Base-by-base conservation (phyloP, 1,284 basidiomycete species). In the Ganoderma resinaceum region DNA sequence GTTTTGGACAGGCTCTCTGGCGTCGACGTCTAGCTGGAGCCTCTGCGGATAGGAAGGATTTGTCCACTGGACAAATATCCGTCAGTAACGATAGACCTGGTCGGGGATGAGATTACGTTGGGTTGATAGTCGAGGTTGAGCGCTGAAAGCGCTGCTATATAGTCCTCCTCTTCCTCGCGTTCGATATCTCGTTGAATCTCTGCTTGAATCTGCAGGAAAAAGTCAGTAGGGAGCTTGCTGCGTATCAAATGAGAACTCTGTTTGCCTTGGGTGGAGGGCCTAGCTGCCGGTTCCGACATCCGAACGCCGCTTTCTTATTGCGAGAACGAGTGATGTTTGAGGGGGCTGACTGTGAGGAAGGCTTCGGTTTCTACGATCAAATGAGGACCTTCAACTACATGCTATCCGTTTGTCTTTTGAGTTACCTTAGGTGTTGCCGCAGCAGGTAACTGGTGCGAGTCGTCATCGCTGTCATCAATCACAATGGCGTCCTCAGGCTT, bases 21-120 rank as follows among this genome's bases (percentile, higher is more conserved):
- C 46, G 16, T 55, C 38, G 1, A 60, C 35, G 20, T 63, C 58
- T 16, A 63, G 49, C 6, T 58, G 37, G 16, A 31, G 9, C 2
- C n/a, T 59, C 43, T 6, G 53, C 12, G 20, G 18, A 12, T 40
- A 8, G 8, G 35, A 20, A 11, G 16, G 12, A 31, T 66, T 35
- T 23, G 38, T 61, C 68, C 68, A 69, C 68, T 69, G n/a, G n/a
- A 26, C 18, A 35, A 2, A 23, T 16, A 33, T n/a, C 20, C n/a
- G 16, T 58, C 33, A 58, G 55, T 7, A 23, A 55, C 52, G 23
- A 18, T 18, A 49, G 52, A 7, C 11, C 23, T 49, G 12, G 11
- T 23, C 3, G 23, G 23, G 12, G 23, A 12, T 43, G 5, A 55
- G 61, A 33, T 55, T 37, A 60, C 35, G 37, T 70, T 70, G 5